phyloP scores from a whole-genome alignment of 805 yeast species.

The Kodamaea restingae region DNA sequence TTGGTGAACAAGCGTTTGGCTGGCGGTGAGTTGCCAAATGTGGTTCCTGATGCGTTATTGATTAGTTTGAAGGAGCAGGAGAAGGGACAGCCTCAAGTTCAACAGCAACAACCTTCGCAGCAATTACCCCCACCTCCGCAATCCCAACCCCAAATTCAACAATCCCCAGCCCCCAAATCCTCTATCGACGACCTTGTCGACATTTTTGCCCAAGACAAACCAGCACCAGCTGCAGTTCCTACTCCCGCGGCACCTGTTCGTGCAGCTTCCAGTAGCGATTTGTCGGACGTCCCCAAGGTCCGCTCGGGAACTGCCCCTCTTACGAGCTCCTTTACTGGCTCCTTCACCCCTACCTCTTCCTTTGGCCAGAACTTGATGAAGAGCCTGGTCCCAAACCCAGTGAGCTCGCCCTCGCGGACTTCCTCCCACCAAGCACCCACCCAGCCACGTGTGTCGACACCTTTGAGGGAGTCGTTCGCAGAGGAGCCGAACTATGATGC shows the following conservation, averaged over 20 bases:
- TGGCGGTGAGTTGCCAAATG: conserved; percentile 74
- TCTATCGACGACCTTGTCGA: conserved; percentile 65
- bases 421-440: conserved; percentile 17
- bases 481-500: conserved; percentile 44
- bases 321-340: conserved; percentile 23
- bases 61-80: conserved; percentile 20
- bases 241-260: too few relatives aligned
- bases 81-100: conserved; percentile 12
- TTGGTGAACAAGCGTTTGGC: conserved; percentile 79
- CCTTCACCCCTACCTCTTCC: conserved; percentile 76
- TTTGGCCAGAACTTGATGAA: conserved; percentile 73
- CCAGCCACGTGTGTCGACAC: conserved; percentile 2
- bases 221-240: too few relatives aligned
- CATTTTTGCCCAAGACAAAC: too few relatives aligned
- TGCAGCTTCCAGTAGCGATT: conserved; percentile 32
- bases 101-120: too few relatives aligned
- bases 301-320: conserved; percentile 15
- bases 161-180: conserved; percentile 41
- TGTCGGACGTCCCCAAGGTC: conserved; percentile 30
- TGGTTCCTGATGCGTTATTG: conserved; percentile 65
- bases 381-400: background rate
- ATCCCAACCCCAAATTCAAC: too few relatives aligned
- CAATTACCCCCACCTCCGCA: too few relatives aligned
- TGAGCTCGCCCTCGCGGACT: background rate
- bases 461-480: conserved; percentile 1